Evolutionary conservation across 345 rosid genomes (phyloP).

Genomic region (Eucalyptus tenuipes): DNA sequence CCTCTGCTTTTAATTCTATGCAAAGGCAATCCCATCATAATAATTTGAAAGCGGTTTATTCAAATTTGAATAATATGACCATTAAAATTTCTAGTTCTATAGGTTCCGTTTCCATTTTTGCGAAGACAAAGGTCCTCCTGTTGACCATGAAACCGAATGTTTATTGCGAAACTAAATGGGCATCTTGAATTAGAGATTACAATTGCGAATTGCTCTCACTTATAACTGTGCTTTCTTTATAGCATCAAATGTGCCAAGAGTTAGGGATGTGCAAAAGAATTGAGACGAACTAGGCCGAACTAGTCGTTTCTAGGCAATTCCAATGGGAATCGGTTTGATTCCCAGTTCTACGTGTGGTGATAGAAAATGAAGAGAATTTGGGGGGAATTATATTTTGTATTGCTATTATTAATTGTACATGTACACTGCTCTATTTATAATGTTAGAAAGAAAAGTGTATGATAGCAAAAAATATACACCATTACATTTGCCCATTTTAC

Average conservation of each 20-base stretch:
- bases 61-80: not conserved
- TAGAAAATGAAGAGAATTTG: no score
- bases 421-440: no score
- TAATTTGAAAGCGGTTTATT: not conserved
- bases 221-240: not conserved
- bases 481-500: no score
- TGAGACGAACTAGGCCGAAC: no score
- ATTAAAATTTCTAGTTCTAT: not conserved
- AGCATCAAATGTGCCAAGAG: not conserved
- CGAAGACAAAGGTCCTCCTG: not conserved
- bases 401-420: no score
- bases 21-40: not conserved
- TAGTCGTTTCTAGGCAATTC: no score
- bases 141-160: not conserved
- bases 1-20: not conserved
- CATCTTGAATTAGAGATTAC: not conserved
- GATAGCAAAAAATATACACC: no score
- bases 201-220: not conserved
- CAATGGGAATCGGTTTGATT: no score
- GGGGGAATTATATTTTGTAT: no score
- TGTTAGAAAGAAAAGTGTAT: no score
- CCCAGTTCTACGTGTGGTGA: no score
- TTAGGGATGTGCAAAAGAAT: no score
- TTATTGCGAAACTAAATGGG: not conserved
- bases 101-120: not conserved